Conservation (phyloP, 2,329 filamentous ascomycete species). For the Neofusicoccum kwambonambiense region DNA sequence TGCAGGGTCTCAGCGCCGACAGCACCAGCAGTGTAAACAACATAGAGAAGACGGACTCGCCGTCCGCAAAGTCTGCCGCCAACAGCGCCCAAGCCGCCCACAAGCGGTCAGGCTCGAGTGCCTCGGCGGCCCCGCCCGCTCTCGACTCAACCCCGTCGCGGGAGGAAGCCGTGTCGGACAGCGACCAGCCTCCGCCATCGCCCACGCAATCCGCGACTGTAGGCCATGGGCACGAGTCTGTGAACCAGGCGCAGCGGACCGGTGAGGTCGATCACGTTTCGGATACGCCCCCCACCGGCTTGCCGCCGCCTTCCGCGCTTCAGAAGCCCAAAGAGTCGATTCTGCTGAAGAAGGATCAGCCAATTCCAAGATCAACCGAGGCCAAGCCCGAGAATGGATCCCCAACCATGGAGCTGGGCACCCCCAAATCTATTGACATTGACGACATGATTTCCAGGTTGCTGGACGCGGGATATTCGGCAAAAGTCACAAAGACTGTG, state of each 20-base stretch:
- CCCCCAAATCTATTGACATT: slow-evolving; percentile 88
- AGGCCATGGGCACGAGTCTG: slow-evolving; percentile 71
- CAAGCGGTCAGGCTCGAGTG: slow-evolving; percentile 35
- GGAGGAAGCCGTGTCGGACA: slow-evolving; percentile 32
- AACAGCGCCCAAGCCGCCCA: slow-evolving; percentile 51
- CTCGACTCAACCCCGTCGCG: slow-evolving; percentile 42
- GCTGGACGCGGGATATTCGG: slow-evolving; percentile 89
- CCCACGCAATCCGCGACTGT: slow-evolving; percentile 77
- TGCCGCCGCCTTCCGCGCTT: slow-evolving; percentile 51
- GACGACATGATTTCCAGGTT: slow-evolving; percentile 97
- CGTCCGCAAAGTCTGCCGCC: slow-evolving; percentile 61
- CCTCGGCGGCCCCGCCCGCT: slow-evolving; percentile 24
- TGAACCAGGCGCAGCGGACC: slow-evolving; percentile 75
- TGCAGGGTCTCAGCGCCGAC: slow-evolving; percentile 58
- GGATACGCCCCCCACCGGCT: slow-evolving; percentile 75
- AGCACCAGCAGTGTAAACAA: slow-evolving; percentile 55
- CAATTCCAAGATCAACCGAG: slow-evolving; percentile 57
- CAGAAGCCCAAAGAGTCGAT: slow-evolving; percentile 85
- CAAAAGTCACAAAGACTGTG: slow-evolving; percentile 96
- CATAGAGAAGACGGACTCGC: slow-evolving; percentile 12
- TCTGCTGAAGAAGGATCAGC: slow-evolving; percentile 74
- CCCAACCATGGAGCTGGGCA: slow-evolving; percentile 73
- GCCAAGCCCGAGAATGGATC: slow-evolving; percentile 48
- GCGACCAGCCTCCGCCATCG: slow-evolving; percentile 67
- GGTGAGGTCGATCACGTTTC: slow-evolving; percentile 95